Evolutionary conservation across 2,329 filamentous ascomycete genomes (phyloP).

Genomic region (Boeremia lycopersici): DNA sequence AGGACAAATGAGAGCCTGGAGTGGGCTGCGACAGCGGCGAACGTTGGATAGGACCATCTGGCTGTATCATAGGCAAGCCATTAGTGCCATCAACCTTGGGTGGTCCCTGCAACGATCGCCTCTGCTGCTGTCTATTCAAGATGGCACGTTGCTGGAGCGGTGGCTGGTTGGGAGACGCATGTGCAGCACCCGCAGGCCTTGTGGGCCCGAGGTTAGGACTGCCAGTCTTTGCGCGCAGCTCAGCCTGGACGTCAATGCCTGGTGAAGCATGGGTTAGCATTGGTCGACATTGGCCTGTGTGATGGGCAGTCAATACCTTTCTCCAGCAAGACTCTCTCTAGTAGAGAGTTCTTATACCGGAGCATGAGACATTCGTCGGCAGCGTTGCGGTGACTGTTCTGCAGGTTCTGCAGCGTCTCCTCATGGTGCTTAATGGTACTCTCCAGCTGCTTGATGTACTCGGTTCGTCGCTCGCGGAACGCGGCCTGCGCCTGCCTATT

Average conservation of each 20-base stretch:
- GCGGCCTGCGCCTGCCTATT: conserved; percentile 97
- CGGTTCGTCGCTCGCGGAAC: conserved; percentile 93
- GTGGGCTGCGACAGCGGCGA: conserved; percentile 81
- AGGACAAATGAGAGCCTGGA: conserved; percentile 77
- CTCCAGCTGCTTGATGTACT: conserved; percentile 99
- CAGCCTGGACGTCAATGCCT: conserved; percentile 97
- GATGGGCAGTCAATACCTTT: conserved; percentile 68
- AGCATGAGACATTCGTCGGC: conserved; percentile 98
- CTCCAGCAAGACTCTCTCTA: conserved; percentile 93
- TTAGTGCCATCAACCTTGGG: conserved; percentile 67
- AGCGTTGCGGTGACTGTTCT: conserved; percentile 91
- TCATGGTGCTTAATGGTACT: conserved; percentile 97
- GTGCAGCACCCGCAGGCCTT: conserved; percentile 61
- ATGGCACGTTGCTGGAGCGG: conserved; percentile 81
- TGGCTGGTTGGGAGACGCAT: conserved; percentile 56
- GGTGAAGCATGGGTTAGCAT: conserved; percentile 28
- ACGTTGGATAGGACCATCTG: conserved; percentile 53
- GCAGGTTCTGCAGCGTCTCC: conserved; percentile 87
- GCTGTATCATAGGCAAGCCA: conserved; percentile 50
- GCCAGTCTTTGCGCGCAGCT: conserved; percentile 89
- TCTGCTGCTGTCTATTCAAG: conserved; percentile 76
- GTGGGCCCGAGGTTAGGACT: conserved; percentile 79
- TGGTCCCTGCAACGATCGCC: conserved; percentile 75
- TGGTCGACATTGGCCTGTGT: not conserved
- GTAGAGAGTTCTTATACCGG: conserved; percentile 95